phyloP scores from a whole-genome alignment of 805 yeast genomes.

The Candida easanensis region DNA sequence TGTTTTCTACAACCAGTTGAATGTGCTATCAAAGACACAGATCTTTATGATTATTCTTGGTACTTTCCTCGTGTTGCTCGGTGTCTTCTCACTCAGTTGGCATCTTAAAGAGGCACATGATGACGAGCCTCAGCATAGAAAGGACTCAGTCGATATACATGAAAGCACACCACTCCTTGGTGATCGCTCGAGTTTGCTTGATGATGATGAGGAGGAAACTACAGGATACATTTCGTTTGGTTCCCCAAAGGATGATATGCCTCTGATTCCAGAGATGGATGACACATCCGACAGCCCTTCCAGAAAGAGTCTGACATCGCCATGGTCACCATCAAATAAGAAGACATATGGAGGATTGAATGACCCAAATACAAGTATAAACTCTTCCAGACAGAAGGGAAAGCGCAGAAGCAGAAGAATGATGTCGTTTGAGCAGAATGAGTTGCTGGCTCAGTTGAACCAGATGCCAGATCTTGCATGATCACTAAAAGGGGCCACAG shows the following conservation, averaged over 20 bases:
- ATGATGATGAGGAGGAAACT: conserved; percentile 20
- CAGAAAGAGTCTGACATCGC: background rate
- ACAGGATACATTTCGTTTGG: conserved; percentile 39
- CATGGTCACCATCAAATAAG: conserved; percentile 5
- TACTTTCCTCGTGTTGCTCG: conserved; percentile 41
- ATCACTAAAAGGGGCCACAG: too few relatives aligned
- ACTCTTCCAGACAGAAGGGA: conserved; percentile 2
- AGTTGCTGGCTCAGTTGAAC: conserved; percentile 45
- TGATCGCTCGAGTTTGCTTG: conserved; percentile 15
- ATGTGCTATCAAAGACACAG: conserved; percentile 32
- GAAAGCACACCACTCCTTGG: conserved; percentile 14
- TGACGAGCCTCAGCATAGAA: conserved; percentile 23
- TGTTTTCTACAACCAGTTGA: conserved; percentile 53
- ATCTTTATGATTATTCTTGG: conserved; percentile 47
- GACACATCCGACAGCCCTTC: conserved; percentile 2
- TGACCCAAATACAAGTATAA: conserved; percentile 4
- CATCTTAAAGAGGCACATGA: conserved; percentile 34
- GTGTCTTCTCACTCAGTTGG: conserved; percentile 68
- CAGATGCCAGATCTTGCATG: conserved; percentile 16
- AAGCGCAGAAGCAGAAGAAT: conserved; percentile 31
- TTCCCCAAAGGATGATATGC: conserved; percentile 28
- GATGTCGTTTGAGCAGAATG: conserved; percentile 52
- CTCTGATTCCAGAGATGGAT: conserved; percentile 1
- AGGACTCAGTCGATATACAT: conserved; percentile 11
- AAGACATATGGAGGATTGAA: background rate